Base-by-base conservation (phyloP, 2,329 filamentous ascomycete genomes). In the Pseudocercospora fuligena region DNA sequence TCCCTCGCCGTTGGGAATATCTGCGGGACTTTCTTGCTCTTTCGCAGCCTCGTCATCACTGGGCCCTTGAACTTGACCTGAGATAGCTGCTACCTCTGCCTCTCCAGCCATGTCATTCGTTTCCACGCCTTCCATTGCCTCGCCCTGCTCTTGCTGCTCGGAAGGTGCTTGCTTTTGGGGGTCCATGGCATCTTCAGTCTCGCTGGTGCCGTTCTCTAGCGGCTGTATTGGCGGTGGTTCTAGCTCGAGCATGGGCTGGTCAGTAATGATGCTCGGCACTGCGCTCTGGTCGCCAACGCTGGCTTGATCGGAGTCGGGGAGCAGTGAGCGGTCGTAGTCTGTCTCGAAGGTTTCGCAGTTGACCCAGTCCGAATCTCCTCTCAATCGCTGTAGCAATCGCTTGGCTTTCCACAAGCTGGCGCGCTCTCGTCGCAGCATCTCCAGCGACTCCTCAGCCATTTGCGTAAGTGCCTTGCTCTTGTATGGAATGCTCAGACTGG, bases 341-440 rank as follows among this genome's bases (percentile, higher is more conserved):
- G 83, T 83, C 67, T 88, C 84, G 21, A 87, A 80, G 40, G 78
- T 73, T 36, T 83, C 86, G 69, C 83, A 83, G 4, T 87, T 87
- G 70, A 87, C 84, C 84, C 87, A 90, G 14, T 87, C 88, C 69
- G 89, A 87, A 76, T 96, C 92, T 33, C 92, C 92, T 58, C 90
- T 88, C 8, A 95, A 84, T 69, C 87, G 87, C 33, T 90, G 91
- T 70, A 92, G 84, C 60, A 95, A 80, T 71, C 90, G 88, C 76
- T 92, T 92, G 56, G 92, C 89, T 73, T 87, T 88, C 87, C 90
- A 92, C 11, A 94, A 81, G 5, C 89, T 88, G 27, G 83, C 82
- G 69, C 91, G 91, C 76, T 95, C 92, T 75, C 90, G 90, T 65
- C 92, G 88, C 82, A 92, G 88, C 72, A 92, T 89, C 64, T 87